A percentile compares a stretch with the other conserved stretches of the same genome.
phyloP scores from a whole-genome alignment of 1,284 basidiomycete genomes.

The Trichosporon sp. region DNA sequence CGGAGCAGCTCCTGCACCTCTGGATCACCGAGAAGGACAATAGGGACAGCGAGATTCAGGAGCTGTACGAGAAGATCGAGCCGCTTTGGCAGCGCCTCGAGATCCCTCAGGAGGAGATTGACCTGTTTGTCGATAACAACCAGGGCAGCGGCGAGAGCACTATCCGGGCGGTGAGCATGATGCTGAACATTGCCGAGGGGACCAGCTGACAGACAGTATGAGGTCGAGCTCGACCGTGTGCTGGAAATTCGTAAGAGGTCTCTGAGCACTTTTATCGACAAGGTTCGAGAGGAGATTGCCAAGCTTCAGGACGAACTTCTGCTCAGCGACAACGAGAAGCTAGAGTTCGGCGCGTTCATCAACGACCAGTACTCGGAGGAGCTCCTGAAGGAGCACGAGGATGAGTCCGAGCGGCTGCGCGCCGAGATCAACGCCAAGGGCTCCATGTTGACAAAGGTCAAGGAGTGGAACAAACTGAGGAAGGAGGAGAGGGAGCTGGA shows the following conservation, averaged over 20 bases:
- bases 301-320: conserved; percentile 84
- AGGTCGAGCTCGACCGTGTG: conserved; percentile 87
- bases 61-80: conserved; percentile 53
- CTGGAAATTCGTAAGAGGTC: conserved; percentile 81
- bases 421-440: conserved; percentile 77
- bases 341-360: conserved; percentile 75
- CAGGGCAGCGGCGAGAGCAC: conserved; percentile 49
- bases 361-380: conserved; percentile 90
- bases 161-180: conserved; percentile 47
- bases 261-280: conserved; percentile 81
- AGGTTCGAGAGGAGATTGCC: conserved; percentile 78
- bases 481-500: conserved; percentile 86
- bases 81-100: conserved; percentile 52
- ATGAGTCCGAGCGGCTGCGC: conserved; percentile 77
- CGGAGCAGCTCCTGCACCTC: conserved; percentile 41
- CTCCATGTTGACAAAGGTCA: conserved; percentile 73
- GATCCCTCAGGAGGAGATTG: conserved; percentile 48
- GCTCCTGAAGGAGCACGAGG: conserved; percentile 81
- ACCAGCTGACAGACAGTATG: conserved; percentile 62
- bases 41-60: conserved; percentile 50
- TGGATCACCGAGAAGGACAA: conserved; percentile 47
- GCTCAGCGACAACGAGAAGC: conserved; percentile 77
- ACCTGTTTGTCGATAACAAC: conserved; percentile 54
- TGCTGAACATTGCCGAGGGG: neutral
- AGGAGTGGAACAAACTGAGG: conserved; percentile 89